phyloP scores from a whole-genome alignment of 225 moss, liverwort and hornwort genomes.

The Pleurozium schreberi region DNA sequence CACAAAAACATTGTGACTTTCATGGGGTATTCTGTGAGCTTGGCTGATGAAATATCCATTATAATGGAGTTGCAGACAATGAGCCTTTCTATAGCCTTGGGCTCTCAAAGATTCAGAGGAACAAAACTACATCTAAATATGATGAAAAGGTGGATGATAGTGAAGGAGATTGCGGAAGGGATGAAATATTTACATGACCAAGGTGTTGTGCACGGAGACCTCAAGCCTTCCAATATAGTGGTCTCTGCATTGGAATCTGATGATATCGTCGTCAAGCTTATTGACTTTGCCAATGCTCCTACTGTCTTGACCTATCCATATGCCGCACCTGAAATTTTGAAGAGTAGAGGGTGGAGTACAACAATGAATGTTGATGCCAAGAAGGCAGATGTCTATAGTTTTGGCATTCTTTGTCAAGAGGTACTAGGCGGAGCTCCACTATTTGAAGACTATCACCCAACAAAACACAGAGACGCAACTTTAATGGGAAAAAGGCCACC shows the following conservation, averaged over 20 bases:
- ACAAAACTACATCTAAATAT: not conserved
- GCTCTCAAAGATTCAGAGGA: rapidly evolving
- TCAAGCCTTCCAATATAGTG: not conserved
- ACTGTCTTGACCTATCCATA: too few relatives aligned
- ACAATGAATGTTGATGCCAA: not conserved
- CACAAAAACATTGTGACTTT: not conserved
- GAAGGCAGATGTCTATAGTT: not conserved
- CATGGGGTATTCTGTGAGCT: not conserved
- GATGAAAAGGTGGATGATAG: not conserved
- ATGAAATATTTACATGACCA: not conserved
- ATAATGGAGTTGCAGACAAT: not conserved
- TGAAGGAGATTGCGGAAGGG: not conserved
- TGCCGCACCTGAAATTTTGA: not conserved
- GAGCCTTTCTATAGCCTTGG: not conserved
- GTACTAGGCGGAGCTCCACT: not conserved
- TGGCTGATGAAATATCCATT: rapidly evolving
- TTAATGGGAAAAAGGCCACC: too few relatives aligned
- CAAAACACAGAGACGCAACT: too few relatives aligned
- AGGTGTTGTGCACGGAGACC: not conserved
- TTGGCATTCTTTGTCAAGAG: not conserved
- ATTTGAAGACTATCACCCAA: too few relatives aligned
- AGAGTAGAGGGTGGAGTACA: rapidly evolving
- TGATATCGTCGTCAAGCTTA: not conserved
- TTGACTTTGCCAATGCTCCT: not conserved
- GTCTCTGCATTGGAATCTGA: not conserved